Evolutionary conservation across 352 stramenopile genomes (phyloP), one percentile per base, ranked within the genome.

Genomic region (Phytophthora macrochlamydospora): DNA sequence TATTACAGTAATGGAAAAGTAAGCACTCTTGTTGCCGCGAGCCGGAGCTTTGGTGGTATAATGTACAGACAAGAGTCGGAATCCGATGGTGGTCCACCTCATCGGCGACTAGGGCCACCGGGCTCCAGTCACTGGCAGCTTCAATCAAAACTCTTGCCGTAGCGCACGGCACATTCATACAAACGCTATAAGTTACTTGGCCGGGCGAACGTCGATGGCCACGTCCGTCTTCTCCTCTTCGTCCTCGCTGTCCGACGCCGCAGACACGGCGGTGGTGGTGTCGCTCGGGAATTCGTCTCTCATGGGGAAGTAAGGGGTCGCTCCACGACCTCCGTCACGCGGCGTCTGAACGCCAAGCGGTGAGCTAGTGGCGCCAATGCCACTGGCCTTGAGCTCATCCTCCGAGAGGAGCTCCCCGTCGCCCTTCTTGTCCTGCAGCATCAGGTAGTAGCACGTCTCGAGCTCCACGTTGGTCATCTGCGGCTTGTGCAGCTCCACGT

Each of bases 401-500:
- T 69, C 51, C 18, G 62, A 75, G 1, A 42, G 51, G 33, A 40
- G 62, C 35, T 67, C 60, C 54, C 55, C 62, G 7, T 62, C 42
- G 49, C 42, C 45, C 65, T 72, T 64, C 11, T 69, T 64, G 51
- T 62, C 62, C 29, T 73, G 62, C 59, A 79, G 70, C 67, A 75
- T 75, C 8, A 76, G 52, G 53, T 76, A 79, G 56, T 69, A 73
- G 56, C 67, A 74, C 30, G 63, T 57, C 37, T 69, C 68, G 11
- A 79, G 71, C 53, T 79, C 71, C 14, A 79, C 63, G n/a, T 74
- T 71, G n/a, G 61, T 59, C 55, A 69, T 53, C 50, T 73, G 56
- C 3, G 62, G 49, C 59, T 83, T 85, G 66, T 81, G 63, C 37
- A 71, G 32, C 50, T 81, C 71, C 28, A 78, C 44, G 51, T 77